Conservation (phyloP, 345 rosid species). For the Combretum micranthum region DNA sequence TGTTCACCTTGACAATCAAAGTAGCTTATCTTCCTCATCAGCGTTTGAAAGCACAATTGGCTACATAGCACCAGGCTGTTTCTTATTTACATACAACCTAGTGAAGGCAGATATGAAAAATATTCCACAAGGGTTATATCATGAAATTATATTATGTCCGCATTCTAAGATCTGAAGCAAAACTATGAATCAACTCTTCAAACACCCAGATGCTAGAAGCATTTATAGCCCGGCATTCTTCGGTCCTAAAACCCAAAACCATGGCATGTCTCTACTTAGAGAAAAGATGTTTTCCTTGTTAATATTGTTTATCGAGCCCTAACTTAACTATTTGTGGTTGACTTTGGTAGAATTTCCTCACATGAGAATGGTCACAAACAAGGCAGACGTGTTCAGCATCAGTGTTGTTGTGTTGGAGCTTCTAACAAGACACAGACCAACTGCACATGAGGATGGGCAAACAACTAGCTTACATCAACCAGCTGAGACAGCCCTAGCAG, state of each 20-base stretch:
- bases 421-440: constrained; percentile 66
- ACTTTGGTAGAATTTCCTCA: constrained; percentile 63
- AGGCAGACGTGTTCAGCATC: constrained; percentile 83
- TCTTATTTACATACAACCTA: no score
- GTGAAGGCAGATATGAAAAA: no score
- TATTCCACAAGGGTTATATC: no score
- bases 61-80: constrained; percentile 86
- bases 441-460: constrained; percentile 43
- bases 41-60: constrained; percentile 85
- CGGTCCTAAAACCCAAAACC: no score
- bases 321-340: neutral
- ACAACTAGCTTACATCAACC: constrained; percentile 43
- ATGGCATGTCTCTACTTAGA: neutral
- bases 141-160: no score
- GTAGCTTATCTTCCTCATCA: constrained; percentile 37
- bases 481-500: constrained; percentile 38
- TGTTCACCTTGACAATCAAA: constrained; percentile 42
- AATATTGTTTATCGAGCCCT: neutral
- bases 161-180: no score
- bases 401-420: constrained; percentile 71
- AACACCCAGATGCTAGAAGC: no score
- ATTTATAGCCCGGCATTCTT: no score
- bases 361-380: constrained; percentile 66
- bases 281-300: neutral
- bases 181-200: no score